These are phyloP conservation scores for Populus ilicifolia DNA, from an alignment of 345 rosid species.

Conservation along the genomic window DNA sequence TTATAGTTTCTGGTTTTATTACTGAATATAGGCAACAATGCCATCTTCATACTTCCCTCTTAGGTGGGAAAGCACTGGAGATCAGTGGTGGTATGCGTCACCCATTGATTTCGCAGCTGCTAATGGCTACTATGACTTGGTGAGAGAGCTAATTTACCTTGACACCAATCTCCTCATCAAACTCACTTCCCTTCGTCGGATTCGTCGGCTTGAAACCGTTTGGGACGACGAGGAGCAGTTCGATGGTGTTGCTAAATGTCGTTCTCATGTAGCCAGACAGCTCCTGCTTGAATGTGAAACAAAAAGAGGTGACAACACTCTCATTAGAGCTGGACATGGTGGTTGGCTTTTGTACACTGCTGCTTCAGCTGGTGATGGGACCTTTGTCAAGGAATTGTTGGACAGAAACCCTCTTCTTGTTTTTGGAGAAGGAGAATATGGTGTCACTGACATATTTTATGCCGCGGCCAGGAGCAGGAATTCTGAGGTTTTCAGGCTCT, in stretches of 20 bases:
- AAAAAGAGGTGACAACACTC: constrained; percentile 49
- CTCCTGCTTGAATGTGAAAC: constrained; percentile 59
- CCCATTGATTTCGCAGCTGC: constrained; percentile 99
- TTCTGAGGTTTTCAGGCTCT: constrained; percentile 56
- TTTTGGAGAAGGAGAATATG: constrained; percentile 96
- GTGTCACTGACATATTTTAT: constrained; percentile 75
- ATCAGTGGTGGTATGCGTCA: constrained; percentile 98
- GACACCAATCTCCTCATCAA: constrained; percentile 93
- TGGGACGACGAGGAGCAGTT: constrained; percentile 82
- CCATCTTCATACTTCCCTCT: constrained; percentile 83
- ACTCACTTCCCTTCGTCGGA: constrained; percentile 92
- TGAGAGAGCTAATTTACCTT: constrained; percentile 73
- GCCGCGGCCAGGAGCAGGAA: constrained; percentile 80
- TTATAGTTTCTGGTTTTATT: not conserved
- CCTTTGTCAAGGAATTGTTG: constrained; percentile 57
- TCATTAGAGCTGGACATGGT: constrained; percentile 87
- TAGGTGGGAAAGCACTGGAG: constrained; percentile 98
- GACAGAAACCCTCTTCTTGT: constrained; percentile 82
- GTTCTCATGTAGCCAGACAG: constrained; percentile 61
- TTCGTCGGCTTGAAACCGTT: constrained; percentile 93
- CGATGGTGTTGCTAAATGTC: constrained; percentile 58
- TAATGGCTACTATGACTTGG: constrained; percentile 80
- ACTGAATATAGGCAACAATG: constrained; percentile 27
- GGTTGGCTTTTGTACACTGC: constrained; percentile 97
- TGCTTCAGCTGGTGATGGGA: constrained; percentile 83